Evolutionary conservation across 352 stramenopile species (phyloP).

Genomic region (Pythium vanterpoolii): DNA sequence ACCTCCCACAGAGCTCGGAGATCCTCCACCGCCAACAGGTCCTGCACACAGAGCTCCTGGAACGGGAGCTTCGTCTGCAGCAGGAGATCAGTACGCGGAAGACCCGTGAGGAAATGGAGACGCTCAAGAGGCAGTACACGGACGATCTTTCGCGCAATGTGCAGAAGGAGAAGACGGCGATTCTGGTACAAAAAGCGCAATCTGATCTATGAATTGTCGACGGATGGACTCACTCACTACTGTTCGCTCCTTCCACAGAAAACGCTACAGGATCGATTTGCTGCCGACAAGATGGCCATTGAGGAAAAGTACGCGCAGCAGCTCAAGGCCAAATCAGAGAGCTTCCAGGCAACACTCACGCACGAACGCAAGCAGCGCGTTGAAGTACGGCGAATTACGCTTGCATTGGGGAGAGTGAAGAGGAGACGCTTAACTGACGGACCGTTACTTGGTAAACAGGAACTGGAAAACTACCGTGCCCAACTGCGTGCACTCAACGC

Average conservation of each 20-base stretch:
- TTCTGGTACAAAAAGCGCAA: constrained; percentile 28
- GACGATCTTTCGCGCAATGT: constrained; percentile 60
- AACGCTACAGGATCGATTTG: constrained; percentile 55
- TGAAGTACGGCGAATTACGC: constrained; percentile 23
- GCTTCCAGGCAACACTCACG: constrained; percentile 52
- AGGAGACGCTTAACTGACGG: too few relatives aligned
- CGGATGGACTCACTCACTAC: background rate
- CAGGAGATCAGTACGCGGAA: constrained; percentile 61
- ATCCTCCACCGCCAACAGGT: constrained; percentile 62
- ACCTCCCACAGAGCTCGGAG: constrained; percentile 32
- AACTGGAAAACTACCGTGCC: constrained; percentile 65
- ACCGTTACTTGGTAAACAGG: constrained; percentile 6
- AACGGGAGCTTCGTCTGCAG: constrained; percentile 73
- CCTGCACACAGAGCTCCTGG: constrained; percentile 71
- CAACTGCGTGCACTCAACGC: constrained; percentile 63
- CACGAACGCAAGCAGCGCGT: constrained; percentile 65
- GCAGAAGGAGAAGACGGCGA: constrained; percentile 47
- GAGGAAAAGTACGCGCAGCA: constrained; percentile 46
- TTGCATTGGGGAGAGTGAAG: too few relatives aligned
- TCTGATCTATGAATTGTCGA: background rate
- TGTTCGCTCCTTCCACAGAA: constrained; percentile 22
- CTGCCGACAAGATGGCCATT: constrained; percentile 59
- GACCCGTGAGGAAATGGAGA: constrained; percentile 54
- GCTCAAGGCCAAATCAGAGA: constrained; percentile 46
- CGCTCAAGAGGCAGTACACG: constrained; percentile 63